Evolutionary conservation across 176 grass and related monocot genomes (phyloP).

Genomic region (Rhynchospora breviuscula): DNA sequence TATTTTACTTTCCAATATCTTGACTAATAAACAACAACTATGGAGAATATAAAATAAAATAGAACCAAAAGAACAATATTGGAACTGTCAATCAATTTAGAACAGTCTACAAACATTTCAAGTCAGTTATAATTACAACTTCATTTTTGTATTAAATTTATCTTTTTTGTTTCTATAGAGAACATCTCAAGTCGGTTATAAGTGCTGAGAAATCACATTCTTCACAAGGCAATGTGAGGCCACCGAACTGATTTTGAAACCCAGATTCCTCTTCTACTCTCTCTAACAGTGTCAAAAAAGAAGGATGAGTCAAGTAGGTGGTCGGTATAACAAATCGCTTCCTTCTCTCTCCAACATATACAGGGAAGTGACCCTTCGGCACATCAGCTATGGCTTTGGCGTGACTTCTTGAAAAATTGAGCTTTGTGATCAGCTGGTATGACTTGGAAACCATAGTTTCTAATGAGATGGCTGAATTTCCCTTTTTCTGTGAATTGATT

Average conservation of each 20-base stretch:
- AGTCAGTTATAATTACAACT: no score
- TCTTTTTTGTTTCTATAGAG: no score
- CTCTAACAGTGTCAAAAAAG: constrained; percentile 49
- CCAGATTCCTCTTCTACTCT: constrained; percentile 50
- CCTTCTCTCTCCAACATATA: constrained; percentile 42
- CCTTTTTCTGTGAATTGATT: neutral
- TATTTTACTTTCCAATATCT: neutral
- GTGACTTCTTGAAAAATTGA: constrained; percentile 17
- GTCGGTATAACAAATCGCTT: constrained; percentile 43
- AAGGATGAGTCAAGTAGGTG: constrained; percentile 37
- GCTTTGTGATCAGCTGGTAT: constrained; percentile 36
- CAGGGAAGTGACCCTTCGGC: constrained; percentile 40
- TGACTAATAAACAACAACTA: neutral
- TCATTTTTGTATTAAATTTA: no score
- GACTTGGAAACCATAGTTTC: constrained; percentile 32
- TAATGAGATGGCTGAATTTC: neutral
- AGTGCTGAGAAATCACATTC: constrained; percentile 36
- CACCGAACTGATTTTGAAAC: constrained; percentile 36
- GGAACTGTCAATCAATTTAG: neutral
- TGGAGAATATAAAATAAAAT: neutral
- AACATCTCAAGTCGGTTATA: neutral
- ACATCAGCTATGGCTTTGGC: constrained; percentile 13
- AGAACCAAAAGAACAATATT: neutral
- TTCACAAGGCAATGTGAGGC: constrained; percentile 32
- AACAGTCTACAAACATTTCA: neutral